These are phyloP conservation scores for Scheffersomyces stipitis DNA, from an alignment of 805 yeast species.

Conservation along the genomic window DNA sequence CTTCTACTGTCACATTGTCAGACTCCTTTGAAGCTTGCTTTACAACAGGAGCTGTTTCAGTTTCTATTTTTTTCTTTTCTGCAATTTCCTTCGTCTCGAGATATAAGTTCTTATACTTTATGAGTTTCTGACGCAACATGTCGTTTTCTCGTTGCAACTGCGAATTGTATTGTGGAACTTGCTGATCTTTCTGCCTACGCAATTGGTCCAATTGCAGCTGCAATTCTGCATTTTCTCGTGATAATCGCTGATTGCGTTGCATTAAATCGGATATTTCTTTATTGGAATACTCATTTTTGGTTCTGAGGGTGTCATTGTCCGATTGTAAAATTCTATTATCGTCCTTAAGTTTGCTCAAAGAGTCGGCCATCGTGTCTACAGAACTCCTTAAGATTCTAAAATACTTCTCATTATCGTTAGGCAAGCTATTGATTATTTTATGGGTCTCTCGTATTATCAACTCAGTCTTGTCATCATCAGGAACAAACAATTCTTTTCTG, in stretches of 20 bases:
- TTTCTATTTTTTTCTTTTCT: not conserved
- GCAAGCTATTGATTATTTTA: slow-evolving; percentile 22
- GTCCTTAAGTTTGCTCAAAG: slow-evolving; percentile 6
- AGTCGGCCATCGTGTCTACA: slow-evolving; percentile 23
- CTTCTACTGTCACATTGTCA: not conserved
- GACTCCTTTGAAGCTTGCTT: not conserved
- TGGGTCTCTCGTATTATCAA: slow-evolving; percentile 29
- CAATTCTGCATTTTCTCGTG: slow-evolving; percentile 2
- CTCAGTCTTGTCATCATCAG: slow-evolving; percentile 16
- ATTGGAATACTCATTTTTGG: not conserved
- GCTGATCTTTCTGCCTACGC: slow-evolving; percentile 11
- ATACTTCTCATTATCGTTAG: slow-evolving; percentile 29
- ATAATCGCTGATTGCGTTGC: not conserved
- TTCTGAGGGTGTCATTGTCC: not conserved
- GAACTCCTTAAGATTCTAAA: slow-evolving; percentile 25
- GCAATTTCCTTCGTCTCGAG: slow-evolving; percentile 3
- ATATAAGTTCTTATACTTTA: slow-evolving; percentile 34
- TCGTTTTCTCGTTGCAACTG: slow-evolving; percentile 26
- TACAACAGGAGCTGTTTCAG: not conserved
- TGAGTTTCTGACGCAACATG: slow-evolving; percentile 31
- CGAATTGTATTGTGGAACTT: slow-evolving; percentile 17
- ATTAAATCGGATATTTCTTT: not conserved
- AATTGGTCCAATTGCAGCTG: slow-evolving; percentile 10
- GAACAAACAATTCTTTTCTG: slow-evolving; percentile 1
- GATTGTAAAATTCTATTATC: slow-evolving; percentile 1